Evolutionary conservation across 2,329 filamentous ascomycete genomes (phyloP), one percentile per base, ranked within the genome.

Genomic region (Emericellopsis atlantica): DNA sequence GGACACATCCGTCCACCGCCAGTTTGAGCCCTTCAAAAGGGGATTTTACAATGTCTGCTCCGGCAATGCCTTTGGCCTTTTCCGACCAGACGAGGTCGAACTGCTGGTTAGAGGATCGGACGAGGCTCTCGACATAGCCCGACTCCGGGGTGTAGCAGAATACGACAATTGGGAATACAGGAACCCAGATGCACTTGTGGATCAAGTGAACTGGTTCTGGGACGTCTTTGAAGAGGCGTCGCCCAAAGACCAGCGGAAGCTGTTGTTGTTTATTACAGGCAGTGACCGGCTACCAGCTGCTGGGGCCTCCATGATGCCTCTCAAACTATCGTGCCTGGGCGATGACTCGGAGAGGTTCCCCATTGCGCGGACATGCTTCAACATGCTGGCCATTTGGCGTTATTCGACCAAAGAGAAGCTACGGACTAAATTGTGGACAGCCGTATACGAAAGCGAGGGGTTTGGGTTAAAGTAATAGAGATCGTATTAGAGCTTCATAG

Each of bases 31-130:
- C 1, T 95, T 95, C 69, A 92, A 92, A 56, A 77, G 88, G 41
- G 89, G 89, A 1, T 95, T 95, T 60, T 95, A 87, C 57, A 93
- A 84, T 0, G 86, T 95, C 23, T 94, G 87, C 54, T 84, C 83
- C 31, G 86, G 88, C 31, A 94, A 92, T 54, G 88, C 89, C 1
- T 68, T 95, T 31, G 86, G 82, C 1, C 72, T 95, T 2, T 95
- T 95, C 59, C 76, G 85, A 14, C 83, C 89, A 0, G 88, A 95
- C 56, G 89, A 95, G 57, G 93, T 95, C 46, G 89, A 95, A 56
- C 72, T 94, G 4, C 71, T 95, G 1, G 75, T 95, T 5, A 74
- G 88, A 40, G 88, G 88, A 10, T 92, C 85, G 7, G 86, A 93
- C 47, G 88, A 93, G 53, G 65, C 78, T 5, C 73, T 95, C 3